phyloP scores from a whole-genome alignment of 106 monocot genomes.

The Dendrobium catenatum region DNA sequence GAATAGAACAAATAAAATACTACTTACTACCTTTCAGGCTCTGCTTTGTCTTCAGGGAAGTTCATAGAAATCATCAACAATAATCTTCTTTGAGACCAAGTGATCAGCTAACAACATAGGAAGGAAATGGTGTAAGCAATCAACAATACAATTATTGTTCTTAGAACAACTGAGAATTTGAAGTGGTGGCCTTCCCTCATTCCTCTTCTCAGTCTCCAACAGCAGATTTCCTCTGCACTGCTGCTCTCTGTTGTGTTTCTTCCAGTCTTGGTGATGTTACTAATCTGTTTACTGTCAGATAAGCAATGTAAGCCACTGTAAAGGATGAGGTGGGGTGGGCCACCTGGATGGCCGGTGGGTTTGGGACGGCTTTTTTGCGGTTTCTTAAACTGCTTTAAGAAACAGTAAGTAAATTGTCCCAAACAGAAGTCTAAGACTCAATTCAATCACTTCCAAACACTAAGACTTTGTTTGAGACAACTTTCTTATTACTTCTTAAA shows the following conservation, averaged over 20 bases:
- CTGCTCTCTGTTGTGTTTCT: constrained; percentile 14
- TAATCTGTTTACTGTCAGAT: constrained; percentile 20
- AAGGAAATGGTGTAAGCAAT: neutral
- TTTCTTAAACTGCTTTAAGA: too few species aligned
- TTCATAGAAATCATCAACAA: neutral
- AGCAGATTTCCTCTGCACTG: constrained; percentile 14
- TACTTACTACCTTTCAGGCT: neutral
- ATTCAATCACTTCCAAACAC: too few species aligned
- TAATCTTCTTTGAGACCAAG: neutral
- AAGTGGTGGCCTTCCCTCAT: neutral
- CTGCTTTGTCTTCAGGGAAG: neutral
- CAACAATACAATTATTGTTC: neutral
- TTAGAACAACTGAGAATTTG: constrained; percentile 4
- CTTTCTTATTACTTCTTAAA: too few species aligned
- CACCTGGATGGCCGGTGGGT: too few species aligned
- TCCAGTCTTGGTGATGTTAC: constrained; percentile 11
- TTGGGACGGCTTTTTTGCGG: too few species aligned
- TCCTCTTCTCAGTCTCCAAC: constrained; percentile 15
- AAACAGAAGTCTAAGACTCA: too few species aligned
- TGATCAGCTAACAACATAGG: neutral
- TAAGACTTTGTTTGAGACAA: too few species aligned
- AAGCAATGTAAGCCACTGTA: too few species aligned
- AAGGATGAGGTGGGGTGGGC: too few species aligned
- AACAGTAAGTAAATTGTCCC: too few species aligned
- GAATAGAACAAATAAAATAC: neutral